Evolutionary conservation across 306 rosid genomes (phyloP), one percentile per base, ranked within the genome.

Genomic region (Macrotyloma uniflorum): DNA sequence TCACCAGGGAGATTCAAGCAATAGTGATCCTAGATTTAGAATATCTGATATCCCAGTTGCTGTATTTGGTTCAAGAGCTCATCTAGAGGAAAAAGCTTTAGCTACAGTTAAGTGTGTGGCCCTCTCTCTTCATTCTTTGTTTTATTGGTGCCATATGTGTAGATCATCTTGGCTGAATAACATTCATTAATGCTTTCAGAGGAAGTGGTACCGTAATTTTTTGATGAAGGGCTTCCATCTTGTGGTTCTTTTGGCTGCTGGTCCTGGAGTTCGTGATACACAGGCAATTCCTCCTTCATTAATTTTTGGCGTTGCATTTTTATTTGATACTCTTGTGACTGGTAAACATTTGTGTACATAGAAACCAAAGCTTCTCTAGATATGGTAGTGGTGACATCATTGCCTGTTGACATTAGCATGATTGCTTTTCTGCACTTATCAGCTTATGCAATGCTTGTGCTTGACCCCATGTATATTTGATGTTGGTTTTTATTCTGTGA

Each of bases 191-290:
- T 67, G 47, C 55, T 73, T 88, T 32, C 93, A 94, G 98, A 89
- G 98, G 82, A 94, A 90, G 90, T 89, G 93, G 96, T 82, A 90
- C 85, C 94, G 98, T 78, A 94, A 94, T 72, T 90, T 90, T 83
- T 92, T 94, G 85, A 94, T 94, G 98, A 94, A 88, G 89, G 97
- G 98, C 77, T 94, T 94, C 84, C 97, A 94, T 90, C 90, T 94
- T 66, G 96, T 92, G 83, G 98, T 94, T 84, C 94, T 94, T 72
- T 49, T 94, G 89, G 86, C 97, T 68, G 96, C 98, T 33, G 98
- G 98, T 82, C 93, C 98, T 20, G 98, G 98, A 66, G 70, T 94
- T 72, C 94, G 98, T 77, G 98, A 94, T 81, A 94, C 98, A 23
- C 98, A 94, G 90, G 98, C 89, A 80, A 67, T 28, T 63, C 54